Evolutionary conservation across 345 rosid species (phyloP), one percentile per base, ranked within the genome.

Genomic region (Boechera divaricarpa): DNA sequence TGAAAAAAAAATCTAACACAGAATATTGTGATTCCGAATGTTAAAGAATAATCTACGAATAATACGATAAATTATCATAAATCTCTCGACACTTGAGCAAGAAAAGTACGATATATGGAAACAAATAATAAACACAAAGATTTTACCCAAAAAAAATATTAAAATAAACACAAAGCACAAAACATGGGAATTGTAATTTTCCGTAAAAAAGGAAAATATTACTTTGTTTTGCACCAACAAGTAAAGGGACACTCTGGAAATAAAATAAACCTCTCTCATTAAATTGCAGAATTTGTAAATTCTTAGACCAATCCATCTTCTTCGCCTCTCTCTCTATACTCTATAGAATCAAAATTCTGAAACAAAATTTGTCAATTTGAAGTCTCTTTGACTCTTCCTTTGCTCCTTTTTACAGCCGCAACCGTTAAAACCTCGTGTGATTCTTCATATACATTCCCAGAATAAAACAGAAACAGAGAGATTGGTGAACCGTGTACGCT

Each of bases 301-400:
- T 31, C 33, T 38, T 11, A 21, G 54, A 69, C 63, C 73, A 69
- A 45, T 32, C 64, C 47, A 55, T 33, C 64, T 15, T 49, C 73
- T 18, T 28, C 29, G 29, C 3, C 29, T 28, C 29, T 28, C 29
- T 21, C 24, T 21, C 24, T 21, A 21, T 21, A 21, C 24, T 21
- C 24, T 21, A 21, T 21, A 21, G 29, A 28, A 28, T 28, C 29
- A 28, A 28, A 28, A 28, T 28, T 5, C 16, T 2, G 7, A 45
- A 45, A 5, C 51, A 47, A n/a, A 45, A 15, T n/a, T 13, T 47
- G 52, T 47, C 76, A 63, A 10, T 56, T 64, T 45, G 28, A 70
- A 77, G 60, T 63, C 72, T 48, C 53, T 42, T 77, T 77, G 70
- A 77, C 76, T 77, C 75, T 62, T 70, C 32, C 15, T 48, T 12